A percentile compares a stretch with the other conserved stretches of the same genome.
Evolutionary conservation across 2,329 filamentous ascomycete species (phyloP).

Genomic region (Arachnopeziza araneosa): DNA sequence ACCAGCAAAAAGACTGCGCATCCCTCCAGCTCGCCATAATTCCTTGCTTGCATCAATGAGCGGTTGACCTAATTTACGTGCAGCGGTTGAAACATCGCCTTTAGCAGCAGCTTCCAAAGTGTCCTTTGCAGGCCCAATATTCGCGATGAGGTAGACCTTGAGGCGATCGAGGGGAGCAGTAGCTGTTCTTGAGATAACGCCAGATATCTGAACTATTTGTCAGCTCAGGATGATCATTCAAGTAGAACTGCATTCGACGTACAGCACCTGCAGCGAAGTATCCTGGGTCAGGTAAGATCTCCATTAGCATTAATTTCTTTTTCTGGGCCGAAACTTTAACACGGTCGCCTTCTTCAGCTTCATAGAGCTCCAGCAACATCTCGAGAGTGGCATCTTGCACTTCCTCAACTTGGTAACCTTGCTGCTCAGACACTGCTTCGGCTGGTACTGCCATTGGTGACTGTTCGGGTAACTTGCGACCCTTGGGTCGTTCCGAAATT

Average conservation of each 20-base stretch:
- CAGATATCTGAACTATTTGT: slow-evolving; percentile 51
- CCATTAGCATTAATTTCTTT: slow-evolving; percentile 28
- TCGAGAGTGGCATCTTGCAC: not conserved
- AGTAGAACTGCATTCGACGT: not conserved
- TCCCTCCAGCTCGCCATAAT: slow-evolving; percentile 78
- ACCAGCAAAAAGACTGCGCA: slow-evolving; percentile 92
- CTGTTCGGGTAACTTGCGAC: slow-evolving; percentile 2
- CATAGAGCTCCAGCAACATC: not conserved
- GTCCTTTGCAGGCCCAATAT: slow-evolving; percentile 59
- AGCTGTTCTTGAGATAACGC: slow-evolving; percentile 88
- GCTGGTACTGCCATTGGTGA: not conserved
- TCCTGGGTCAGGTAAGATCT: slow-evolving; percentile 69
- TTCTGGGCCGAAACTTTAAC: slow-evolving; percentile 8
- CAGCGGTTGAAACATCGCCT: slow-evolving; percentile 59
- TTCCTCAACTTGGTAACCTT: not conserved
- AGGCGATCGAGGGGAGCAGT: slow-evolving; percentile 94
- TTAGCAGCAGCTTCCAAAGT: slow-evolving; percentile 62
- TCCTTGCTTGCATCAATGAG: slow-evolving; percentile 69
- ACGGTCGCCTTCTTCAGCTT: not conserved
- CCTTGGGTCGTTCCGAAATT: slow-evolving; percentile 44
- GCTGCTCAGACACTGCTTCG: not conserved
- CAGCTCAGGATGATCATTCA: slow-evolving; percentile 40
- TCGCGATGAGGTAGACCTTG: slow-evolving; percentile 95
- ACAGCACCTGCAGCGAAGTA: slow-evolving; percentile 80
- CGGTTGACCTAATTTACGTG: slow-evolving; percentile 61